Evolutionary conservation across 257 asterid species (phyloP).

Genomic region (Echites panduratus): DNA sequence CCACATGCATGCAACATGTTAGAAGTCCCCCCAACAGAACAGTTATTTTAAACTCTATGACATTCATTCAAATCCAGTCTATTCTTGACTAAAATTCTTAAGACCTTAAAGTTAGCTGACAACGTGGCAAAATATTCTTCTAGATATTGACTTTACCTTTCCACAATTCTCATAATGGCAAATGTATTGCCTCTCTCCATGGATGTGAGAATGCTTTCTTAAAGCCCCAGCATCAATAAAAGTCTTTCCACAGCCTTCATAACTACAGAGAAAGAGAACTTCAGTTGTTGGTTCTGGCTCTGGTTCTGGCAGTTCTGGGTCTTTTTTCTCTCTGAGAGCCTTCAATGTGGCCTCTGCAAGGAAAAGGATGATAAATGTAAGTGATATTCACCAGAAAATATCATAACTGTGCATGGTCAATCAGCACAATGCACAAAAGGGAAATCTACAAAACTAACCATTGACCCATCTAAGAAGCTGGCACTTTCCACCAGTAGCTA

Average conservation of each 20-base stretch:
- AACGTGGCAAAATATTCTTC: not conserved
- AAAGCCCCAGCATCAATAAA: slow-evolving; percentile 93
- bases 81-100: not conserved
- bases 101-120: not conserved
- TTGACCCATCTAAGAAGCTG: slow-evolving; percentile 76
- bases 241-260: slow-evolving; percentile 97
- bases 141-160: slow-evolving; percentile 36
- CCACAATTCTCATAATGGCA: slow-evolving; percentile 90
- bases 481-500: slow-evolving; percentile 92
- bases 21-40: not conserved
- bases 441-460: slow-evolving; percentile 44
- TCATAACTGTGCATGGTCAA: not conserved
- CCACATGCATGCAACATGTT: not conserved
- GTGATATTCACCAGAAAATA: not conserved
- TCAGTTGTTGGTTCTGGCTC: slow-evolving; percentile 98
- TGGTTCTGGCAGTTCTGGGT: slow-evolving; percentile 53
- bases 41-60: not conserved
- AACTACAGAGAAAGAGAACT: slow-evolving; percentile 94
- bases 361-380: not conserved
- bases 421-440: not conserved
- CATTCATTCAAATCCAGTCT: not conserved
- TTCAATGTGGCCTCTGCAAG: slow-evolving; percentile 62
- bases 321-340: slow-evolving; percentile 59
- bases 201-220: slow-evolving; percentile 97
- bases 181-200: slow-evolving; percentile 92